A percentile compares a stretch with the other conserved stretches of the same genome.
Conservation (phyloP, 1,284 basidiomycete genomes). For the Exobasidium rhododendri region DNA sequence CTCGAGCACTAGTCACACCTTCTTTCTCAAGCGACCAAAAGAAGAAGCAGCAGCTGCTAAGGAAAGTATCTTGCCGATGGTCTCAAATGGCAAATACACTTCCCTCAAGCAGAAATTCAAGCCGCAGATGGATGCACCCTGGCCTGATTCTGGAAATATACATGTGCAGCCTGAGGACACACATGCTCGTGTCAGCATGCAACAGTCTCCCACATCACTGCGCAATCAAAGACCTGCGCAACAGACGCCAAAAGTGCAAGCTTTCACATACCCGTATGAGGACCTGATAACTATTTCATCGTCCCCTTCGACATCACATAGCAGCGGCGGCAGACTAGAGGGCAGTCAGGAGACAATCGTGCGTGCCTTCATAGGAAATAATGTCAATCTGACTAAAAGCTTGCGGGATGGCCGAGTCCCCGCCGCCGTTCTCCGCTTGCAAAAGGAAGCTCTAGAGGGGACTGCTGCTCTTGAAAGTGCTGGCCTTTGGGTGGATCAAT, state of each 20-base stretch:
- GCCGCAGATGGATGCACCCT: background rate
- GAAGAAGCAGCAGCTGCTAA: background rate
- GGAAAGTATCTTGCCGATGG: background rate
- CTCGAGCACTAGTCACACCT: background rate
- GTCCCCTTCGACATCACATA: background rate
- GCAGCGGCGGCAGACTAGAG: background rate
- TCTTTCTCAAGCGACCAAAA: constrained; percentile 3
- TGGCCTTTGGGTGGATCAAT: constrained; percentile 27
- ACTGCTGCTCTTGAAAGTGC: background rate
- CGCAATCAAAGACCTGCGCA: too few relatives aligned
- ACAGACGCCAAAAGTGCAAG: background rate
- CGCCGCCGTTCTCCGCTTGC: background rate
- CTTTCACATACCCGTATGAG: background rate
- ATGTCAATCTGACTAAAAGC: background rate
- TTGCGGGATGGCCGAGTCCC: background rate
- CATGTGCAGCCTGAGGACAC: background rate
- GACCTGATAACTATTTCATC: background rate
- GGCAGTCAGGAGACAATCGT: background rate
- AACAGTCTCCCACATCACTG: too few relatives aligned
- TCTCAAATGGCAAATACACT: too few relatives aligned
- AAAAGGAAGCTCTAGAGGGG: background rate
- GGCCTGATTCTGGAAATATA: background rate
- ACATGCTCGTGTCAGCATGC: background rate
- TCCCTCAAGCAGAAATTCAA: background rate
- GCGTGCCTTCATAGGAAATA: background rate